These are phyloP conservation scores for Hymenoscyphus albidus DNA, from an alignment of 2,329 filamentous ascomycete species.

Conservation along the genomic window DNA sequence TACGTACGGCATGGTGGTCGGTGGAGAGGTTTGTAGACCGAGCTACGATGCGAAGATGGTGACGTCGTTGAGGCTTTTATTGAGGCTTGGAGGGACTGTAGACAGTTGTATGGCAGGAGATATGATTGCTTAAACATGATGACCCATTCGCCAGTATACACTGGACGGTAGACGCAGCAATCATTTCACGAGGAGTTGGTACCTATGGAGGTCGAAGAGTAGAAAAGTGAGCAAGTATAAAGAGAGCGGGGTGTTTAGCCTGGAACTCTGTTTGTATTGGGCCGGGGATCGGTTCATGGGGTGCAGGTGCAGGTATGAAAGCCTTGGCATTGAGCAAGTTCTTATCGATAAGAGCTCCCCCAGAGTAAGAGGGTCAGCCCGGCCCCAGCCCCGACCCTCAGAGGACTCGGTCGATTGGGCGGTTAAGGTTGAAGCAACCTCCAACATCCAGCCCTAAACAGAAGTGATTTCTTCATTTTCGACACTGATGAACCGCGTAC, in stretches of 20 bases:
- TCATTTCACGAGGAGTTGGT: background rate
- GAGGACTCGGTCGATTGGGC: background rate
- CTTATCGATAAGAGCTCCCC: conserved; percentile 5
- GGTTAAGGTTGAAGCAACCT: background rate
- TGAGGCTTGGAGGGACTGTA: conserved; percentile 36
- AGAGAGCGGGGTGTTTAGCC: conserved; percentile 8
- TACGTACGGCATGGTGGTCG: conserved; percentile 33
- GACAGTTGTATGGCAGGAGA: conserved; percentile 37
- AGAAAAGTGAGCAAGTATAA: background rate
- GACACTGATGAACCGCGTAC: background rate
- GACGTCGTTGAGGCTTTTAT: conserved; percentile 30
- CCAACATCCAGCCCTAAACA: background rate
- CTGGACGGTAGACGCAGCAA: background rate
- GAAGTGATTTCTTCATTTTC: background rate
- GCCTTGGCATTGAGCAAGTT: background rate
- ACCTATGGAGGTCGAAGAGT: conserved; percentile 4
- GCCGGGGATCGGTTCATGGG: too few species aligned
- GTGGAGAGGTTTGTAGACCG: conserved; percentile 4
- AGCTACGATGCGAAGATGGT: conserved; percentile 18
- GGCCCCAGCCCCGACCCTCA: background rate
- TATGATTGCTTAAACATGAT: conserved; percentile 46
- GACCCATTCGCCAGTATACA: conserved; percentile 7
- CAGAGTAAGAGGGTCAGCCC: background rate
- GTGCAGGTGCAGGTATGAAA: too few species aligned
- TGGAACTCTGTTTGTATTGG: background rate